phyloP scores from a whole-genome alignment of 1,284 basidiomycete genomes.

The Laetiporus sulphureus region DNA sequence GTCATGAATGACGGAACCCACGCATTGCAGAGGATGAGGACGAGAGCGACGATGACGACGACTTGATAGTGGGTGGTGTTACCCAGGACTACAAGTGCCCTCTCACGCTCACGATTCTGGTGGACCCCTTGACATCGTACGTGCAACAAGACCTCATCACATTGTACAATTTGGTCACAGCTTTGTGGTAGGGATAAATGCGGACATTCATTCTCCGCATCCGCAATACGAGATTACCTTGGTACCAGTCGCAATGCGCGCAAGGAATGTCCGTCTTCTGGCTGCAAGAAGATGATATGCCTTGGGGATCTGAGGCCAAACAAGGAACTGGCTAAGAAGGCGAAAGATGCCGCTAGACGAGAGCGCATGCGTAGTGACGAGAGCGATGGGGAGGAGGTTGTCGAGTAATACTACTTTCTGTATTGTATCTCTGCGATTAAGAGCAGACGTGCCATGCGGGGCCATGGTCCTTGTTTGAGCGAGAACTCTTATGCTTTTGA shows the following conservation, averaged over 20 bases:
- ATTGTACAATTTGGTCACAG: no score
- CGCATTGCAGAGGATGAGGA: slow-evolving; percentile 58
- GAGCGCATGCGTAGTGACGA: slow-evolving; percentile 42
- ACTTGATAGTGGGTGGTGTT: slow-evolving; percentile 78
- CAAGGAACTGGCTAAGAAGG: slow-evolving; percentile 52
- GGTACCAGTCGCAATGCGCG: slow-evolving; percentile 22
- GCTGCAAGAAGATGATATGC: slow-evolving; percentile 54
- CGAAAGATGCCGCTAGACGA: slow-evolving; percentile 47
- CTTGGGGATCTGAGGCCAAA: slow-evolving; percentile 45
- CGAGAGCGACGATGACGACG: slow-evolving; percentile 70
- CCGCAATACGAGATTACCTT: slow-evolving; percentile 54
- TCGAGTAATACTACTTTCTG: no score
- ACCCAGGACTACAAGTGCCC: slow-evolving; percentile 81
- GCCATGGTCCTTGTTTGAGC: no score
- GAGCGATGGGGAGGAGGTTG: slow-evolving; percentile 51
- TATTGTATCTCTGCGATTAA: no score
- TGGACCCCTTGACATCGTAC: slow-evolving; percentile 72
- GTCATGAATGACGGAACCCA: no score
- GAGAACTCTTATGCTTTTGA: no score
- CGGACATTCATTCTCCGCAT: slow-evolving; percentile 65
- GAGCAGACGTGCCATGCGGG: no score
- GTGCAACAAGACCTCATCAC: slow-evolving; percentile 24
- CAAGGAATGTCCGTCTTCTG: slow-evolving; percentile 61
- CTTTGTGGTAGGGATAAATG: slow-evolving; percentile 45
- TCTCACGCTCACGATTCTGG: slow-evolving; percentile 56